Conservation (phyloP, 176 grass and related monocot species). For the Triticum monococcum region DNA sequence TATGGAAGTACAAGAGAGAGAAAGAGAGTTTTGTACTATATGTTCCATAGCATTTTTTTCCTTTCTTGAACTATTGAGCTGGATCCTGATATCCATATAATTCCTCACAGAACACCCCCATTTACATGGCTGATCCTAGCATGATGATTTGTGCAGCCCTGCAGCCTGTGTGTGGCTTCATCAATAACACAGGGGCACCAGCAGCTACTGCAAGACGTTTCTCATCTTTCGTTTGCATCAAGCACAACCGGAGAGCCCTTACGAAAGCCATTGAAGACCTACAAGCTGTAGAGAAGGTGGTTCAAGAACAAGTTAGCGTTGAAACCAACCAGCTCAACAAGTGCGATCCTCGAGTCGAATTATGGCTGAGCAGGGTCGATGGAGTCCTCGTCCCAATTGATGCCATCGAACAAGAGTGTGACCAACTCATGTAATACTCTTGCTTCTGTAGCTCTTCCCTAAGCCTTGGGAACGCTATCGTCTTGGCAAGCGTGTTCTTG, state of each 20-base stretch:
- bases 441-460: conserved; percentile 22
- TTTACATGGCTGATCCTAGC: conserved; percentile 26
- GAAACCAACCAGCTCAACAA: conserved; percentile 29
- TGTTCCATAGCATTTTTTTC: not conserved
- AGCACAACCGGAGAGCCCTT: conserved; percentile 18
- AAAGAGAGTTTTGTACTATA: not conserved
- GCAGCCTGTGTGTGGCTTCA: conserved; percentile 19
- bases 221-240: conserved; percentile 33
- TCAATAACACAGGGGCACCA: conserved; percentile 32
- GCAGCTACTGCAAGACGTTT: conserved; percentile 18
- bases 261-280: conserved; percentile 21
- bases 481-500: conserved; percentile 28
- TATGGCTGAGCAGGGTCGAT: conserved; percentile 34
- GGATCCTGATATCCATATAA: not conserved
- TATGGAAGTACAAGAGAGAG: not conserved
- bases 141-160: conserved; percentile 16
- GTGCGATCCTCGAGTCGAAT: conserved; percentile 27
- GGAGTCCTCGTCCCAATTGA: not conserved
- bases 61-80: not conserved
- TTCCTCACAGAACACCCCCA: not conserved
- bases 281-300: conserved; percentile 12
- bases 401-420: conserved; percentile 7
- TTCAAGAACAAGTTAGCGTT: conserved; percentile 13
- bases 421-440: conserved; percentile 21
- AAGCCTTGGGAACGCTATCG: not conserved